Evolutionary conservation across 768 basidiomycete genomes (phyloP), one percentile per base, ranked within the genome.

Genomic region (Paxillus rubicundulus): DNA sequence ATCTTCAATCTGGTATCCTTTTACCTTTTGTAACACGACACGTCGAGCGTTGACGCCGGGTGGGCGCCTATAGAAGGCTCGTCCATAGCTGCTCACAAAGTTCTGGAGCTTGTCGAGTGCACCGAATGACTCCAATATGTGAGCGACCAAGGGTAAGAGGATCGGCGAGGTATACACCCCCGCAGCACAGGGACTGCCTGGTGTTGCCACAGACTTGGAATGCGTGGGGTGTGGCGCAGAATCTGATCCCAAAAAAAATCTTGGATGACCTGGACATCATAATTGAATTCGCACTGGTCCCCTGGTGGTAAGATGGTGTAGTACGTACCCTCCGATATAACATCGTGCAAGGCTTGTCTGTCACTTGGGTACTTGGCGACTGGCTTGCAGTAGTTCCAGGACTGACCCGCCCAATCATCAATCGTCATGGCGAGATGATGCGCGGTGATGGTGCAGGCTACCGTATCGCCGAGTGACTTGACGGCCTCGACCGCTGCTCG

Each of bases 191-290:
- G 84, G 75, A 30, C 83, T 78, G 17, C 71, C 72, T 7, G 89
- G 86, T 5, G 84, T 81, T 54, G 89, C 82, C 16, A 80, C 84
- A 4, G 87, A 80, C 70, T 93, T 87, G 48, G 78, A 74, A 27
- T 74, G 66, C 28, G 79, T 77, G 5, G 89, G 85, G 70, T 99
- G 97, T 37, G 97, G 97, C 1, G 97, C 97, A 27, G 90, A 93
- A 71, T 99, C 97, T 16, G 92, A 95, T 17, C 97, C 97, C 50
- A 99, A 77, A 82, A 99, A 99, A 72, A 99, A 99, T 44, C 90
- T 85, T 4, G 92, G 87, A 69, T 96, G 89, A 4, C 95, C 95
- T 84, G 59, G 20, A 44, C 50, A 36, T 54, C 17, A 49, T 41
- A 33, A 10, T 8, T 12, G 14, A 28, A 34, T 34, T 40, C 36